Evolutionary conservation across 768 basidiomycete genomes (phyloP), one percentile per base, ranked within the genome.

Genomic region (Polyporus arcularius): DNA sequence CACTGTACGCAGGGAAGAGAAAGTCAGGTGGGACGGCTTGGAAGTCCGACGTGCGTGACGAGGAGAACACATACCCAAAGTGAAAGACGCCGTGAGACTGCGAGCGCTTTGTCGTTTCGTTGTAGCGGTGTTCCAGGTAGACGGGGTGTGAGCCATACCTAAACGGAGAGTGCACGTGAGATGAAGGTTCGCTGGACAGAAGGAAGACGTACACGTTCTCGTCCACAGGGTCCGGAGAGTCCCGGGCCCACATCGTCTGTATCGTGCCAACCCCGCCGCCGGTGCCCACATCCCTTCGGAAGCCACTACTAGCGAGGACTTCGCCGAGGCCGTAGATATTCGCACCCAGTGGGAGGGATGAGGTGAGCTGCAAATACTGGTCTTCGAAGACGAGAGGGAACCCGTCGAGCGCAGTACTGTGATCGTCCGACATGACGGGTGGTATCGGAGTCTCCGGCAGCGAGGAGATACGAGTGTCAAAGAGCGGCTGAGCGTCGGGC

Each of bases 291-390:
- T 85, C 81, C 32, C 88, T 78, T 41, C 88, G 76, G 70, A 89
- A 86, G 4, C 88, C 88, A 61, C 86, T 87, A 68, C 83, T 84
- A 1, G 87, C 80, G 12, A 90, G 75, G 1, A 85, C 83, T 70
- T 94, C 90, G 2, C 91, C 89, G 40, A 93, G 73, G 3, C 92
- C 92, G 63, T 92, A 92, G 50, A 93, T 81, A 65, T 92, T 92
- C 3, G 90, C 80, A 39, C 80, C 77, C 7, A 80, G 69, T 0
- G 90, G 88, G 1, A 93, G 75, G 0, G 86, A 80, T 4, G 88
- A 89, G 0, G 88, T 75, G 18, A 93, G 63, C 80, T 92, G 89
- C 21, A 93, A 79, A 69, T 91, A 92, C 67, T 88, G 87, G 62
- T 92, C 85, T 65, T 92, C 90, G 67, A 92, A 92, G 12, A 93